Evolutionary conservation across 371 early-diverging fungal genomes (phyloP).

Genomic region (Mycotypha africana): DNA sequence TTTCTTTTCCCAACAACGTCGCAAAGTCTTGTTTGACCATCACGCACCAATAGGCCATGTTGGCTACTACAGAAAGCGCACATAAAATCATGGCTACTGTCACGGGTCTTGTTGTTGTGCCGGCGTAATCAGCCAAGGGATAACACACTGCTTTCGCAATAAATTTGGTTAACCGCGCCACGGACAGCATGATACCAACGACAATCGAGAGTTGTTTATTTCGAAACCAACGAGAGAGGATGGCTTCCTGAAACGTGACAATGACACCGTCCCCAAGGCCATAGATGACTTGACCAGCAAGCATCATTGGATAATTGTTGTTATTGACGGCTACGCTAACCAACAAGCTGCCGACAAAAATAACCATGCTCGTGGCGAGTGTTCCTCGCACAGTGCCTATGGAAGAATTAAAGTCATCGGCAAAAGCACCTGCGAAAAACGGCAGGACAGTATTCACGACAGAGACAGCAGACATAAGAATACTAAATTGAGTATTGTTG

Average conservation of each 20-base stretch:
- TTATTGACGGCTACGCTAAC: conserved; percentile 16
- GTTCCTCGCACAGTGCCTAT: conserved; percentile 30
- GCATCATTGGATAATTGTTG: conserved; percentile 22
- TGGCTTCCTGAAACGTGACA: conserved; percentile 33
- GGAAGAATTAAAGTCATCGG: conserved; percentile 17
- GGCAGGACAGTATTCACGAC: conserved; percentile 62
- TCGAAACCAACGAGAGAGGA: conserved; percentile 32
- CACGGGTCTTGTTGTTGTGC: conserved; percentile 12
- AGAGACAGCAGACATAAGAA: conserved; percentile 60
- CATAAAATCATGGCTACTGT: conserved; percentile 25
- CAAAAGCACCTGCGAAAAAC: conserved; percentile 54
- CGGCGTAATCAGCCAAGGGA: conserved; percentile 17
- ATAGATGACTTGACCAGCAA: conserved; percentile 28
- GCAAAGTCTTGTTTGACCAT: conserved; percentile 24
- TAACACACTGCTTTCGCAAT: conserved; percentile 29
- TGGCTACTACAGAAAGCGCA: conserved; percentile 18
- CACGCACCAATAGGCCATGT: conserved; percentile 18
- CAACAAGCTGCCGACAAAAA: conserved; percentile 23
- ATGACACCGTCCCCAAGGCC: conserved; percentile 30
- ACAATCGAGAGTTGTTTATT: conserved; percentile 26
- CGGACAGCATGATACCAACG: conserved; percentile 16
- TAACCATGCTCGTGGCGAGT: conserved; percentile 16
- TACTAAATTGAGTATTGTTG: conserved; percentile 62
- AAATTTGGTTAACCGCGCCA: conserved; percentile 27
- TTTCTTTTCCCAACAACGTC: conserved; percentile 20